Evolutionary conservation across 2,329 filamentous ascomycete genomes (phyloP).

Genomic region (Apiospora pterosperma): DNA sequence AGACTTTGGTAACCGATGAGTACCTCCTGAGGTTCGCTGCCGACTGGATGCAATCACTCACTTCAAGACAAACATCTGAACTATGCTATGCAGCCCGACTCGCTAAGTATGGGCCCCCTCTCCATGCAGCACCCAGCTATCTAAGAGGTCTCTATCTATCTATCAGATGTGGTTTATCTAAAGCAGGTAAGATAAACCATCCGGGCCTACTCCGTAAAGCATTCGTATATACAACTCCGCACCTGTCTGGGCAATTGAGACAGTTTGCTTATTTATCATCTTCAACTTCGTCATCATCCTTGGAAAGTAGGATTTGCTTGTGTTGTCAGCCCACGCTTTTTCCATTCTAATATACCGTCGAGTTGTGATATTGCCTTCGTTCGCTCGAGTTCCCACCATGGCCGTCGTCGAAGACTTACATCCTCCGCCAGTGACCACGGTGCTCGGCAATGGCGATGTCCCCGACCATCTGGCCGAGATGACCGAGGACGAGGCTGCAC

Average conservation of each 20-base stretch:
- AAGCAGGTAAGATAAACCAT: neutral
- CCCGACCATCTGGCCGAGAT: slow-evolving; percentile 25
- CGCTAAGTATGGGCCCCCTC: neutral
- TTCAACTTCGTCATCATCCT: neutral
- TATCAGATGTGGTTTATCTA: neutral
- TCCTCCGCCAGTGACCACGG: slow-evolving; percentile 22
- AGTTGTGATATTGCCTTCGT: neutral
- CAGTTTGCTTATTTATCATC: neutral
- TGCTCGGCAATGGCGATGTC: slow-evolving; percentile 22
- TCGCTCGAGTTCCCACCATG: neutral
- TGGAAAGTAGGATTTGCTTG: neutral
- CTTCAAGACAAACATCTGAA: neutral
- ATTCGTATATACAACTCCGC: neutral
- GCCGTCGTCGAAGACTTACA: neutral
- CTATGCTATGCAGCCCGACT: neutral
- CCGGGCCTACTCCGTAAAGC: no score
- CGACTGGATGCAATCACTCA: neutral
- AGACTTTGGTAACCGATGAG: neutral
- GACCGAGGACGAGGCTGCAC: slow-evolving; percentile 53
- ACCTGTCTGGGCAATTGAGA: neutral
- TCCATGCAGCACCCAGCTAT: neutral
- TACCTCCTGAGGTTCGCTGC: neutral
- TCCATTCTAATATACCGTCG: neutral
- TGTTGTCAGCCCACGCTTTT: neutral
- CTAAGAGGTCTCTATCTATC: no score